Conservation (phyloP, 169 alveolate genomes). For the Plasmodium chabaudi region DNA sequence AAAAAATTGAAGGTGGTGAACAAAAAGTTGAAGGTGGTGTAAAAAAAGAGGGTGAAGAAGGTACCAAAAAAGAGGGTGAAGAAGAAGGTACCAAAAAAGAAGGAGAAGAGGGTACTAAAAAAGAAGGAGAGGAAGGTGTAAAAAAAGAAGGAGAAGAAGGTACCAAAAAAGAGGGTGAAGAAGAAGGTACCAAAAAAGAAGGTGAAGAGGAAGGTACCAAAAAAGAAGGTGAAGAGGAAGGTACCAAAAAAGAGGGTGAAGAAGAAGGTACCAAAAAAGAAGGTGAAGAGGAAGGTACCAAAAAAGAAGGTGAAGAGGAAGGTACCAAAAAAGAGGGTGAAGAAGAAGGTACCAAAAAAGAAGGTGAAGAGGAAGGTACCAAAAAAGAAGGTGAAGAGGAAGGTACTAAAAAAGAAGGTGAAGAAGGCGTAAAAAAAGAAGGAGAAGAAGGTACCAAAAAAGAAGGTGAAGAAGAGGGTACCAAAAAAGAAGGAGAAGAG, state of each 20-base stretch:
- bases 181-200: too few relatives aligned
- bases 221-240: not conserved
- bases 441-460: too few relatives aligned
- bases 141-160: not conserved
- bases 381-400: too few relatives aligned
- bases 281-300: too few relatives aligned
- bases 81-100: not conserved
- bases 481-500: not conserved
- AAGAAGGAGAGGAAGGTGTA: not conserved
- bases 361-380: not conserved
- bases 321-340: not conserved
- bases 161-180: not conserved
- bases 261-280: not conserved
- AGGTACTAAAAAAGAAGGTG: too few relatives aligned
- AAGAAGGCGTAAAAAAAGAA: too few relatives aligned
- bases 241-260: not conserved
- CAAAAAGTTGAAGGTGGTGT: too few relatives aligned
- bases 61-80: not conserved
- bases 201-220: too few relatives aligned
- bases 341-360: not conserved
- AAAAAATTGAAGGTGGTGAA: too few relatives aligned
- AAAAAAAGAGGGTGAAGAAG: too few relatives aligned
- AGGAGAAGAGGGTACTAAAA: too few relatives aligned
- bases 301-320: too few relatives aligned
- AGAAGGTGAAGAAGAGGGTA: not conserved